Evolutionary conservation across 2,329 filamentous ascomycete species (phyloP).

Genomic region (Hymenoscyphus albidus): DNA sequence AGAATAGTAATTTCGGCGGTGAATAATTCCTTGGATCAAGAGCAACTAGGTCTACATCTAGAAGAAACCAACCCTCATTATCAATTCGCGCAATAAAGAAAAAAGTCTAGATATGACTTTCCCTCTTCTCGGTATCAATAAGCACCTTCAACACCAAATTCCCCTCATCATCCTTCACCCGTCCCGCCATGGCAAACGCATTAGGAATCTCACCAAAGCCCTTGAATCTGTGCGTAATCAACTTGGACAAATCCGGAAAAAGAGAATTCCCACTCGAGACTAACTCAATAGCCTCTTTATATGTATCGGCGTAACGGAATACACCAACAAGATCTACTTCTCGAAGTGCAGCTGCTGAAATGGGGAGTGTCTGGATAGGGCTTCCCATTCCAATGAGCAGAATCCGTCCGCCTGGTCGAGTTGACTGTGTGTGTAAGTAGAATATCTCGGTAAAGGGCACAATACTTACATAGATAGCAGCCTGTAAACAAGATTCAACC

Average conservation of each 20-base stretch:
- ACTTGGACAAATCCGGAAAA: conserved; percentile 69
- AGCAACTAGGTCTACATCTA: too few species aligned
- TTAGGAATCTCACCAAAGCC: conserved; percentile 77
- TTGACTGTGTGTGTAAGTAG: conserved; percentile 41
- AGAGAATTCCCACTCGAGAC: conserved; percentile 64
- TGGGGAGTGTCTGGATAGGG: conserved; percentile 68
- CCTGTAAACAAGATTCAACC: conserved; percentile 53
- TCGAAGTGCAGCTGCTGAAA: conserved; percentile 68
- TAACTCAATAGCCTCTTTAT: conserved; percentile 85
- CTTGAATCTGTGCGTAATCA: conserved; percentile 81
- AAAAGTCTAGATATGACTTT: not conserved
- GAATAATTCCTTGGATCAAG: too few species aligned
- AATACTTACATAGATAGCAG: conserved; percentile 56
- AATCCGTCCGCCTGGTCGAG: conserved; percentile 64
- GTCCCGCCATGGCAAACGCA: conserved; percentile 83
- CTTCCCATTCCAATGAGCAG: conserved; percentile 77
- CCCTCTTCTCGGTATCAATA: conserved; percentile 25
- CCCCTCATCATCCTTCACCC: conserved; percentile 41
- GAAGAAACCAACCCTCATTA: too few species aligned
- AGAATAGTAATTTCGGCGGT: too few species aligned
- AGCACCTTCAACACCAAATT: conserved; percentile 35
- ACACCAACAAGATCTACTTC: conserved; percentile 74
- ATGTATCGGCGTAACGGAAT: conserved; percentile 81
- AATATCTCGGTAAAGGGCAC: conserved; percentile 38
- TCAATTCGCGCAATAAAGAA: not conserved